Conservation (phyloP, 306 rosid genomes). For the barrel medic (Medicago truncatula) region MtrunA17r5.0-ANR NC_053045.1:61881501-61882000, state of each 20-base stretch:
- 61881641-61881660: too few relatives aligned
- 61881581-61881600: too few relatives aligned
- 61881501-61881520: neutral
- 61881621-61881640: too few relatives aligned
- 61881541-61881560: too few relatives aligned
- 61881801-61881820: conserved; percentile 60
- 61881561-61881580: too few relatives aligned
- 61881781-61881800: conserved; percentile 4
- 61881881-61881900: conserved; percentile 32
- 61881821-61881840: conserved; percentile 80
- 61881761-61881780: conserved; percentile 44
- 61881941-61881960: neutral
- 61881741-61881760: conserved; percentile 33
- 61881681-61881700: too few relatives aligned
- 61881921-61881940: conserved; percentile 7
- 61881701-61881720: too few relatives aligned
- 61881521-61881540: neutral
- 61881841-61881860: conserved; percentile 46
- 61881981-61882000: conserved; percentile 48
- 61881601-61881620: too few relatives aligned
- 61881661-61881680: too few relatives aligned
- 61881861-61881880: conserved; percentile 24
- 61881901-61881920: conserved; percentile 9
- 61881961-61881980: conserved; percentile 48
- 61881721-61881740: conserved; percentile 20